Percentiles rank a stretch among this genome's conserved stretches.
Evolutionary conservation across 164 flowering plant species (phyloP).

Genomic region (Sextonia rubra): DNA sequence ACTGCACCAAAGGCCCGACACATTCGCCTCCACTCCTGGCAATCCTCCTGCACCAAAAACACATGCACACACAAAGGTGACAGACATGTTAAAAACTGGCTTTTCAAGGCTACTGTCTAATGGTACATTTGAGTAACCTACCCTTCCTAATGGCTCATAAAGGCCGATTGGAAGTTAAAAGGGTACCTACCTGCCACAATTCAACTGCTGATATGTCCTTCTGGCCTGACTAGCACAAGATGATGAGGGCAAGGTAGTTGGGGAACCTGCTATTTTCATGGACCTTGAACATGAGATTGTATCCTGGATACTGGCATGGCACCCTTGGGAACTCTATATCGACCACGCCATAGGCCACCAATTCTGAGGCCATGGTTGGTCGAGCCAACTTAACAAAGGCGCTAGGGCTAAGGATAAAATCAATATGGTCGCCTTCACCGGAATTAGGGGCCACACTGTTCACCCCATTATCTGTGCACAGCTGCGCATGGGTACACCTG

Average conservation of each 20-base stretch:
- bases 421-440: constrained; percentile 75
- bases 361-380: constrained; percentile 27
- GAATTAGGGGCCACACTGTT: constrained; percentile 67
- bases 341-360: constrained; percentile 68
- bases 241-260: constrained; percentile 55
- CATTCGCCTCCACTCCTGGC: constrained; percentile 65
- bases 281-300: constrained; percentile 52
- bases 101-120: no score
- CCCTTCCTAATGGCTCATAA: not conserved
- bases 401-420: constrained; percentile 64
- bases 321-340: constrained; percentile 60
- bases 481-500: constrained; percentile 52
- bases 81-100: not conserved
- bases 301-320: constrained; percentile 49
- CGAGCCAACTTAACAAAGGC: constrained; percentile 54
- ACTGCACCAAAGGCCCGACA: constrained; percentile 56
- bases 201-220: constrained; percentile 51
- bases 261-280: constrained; percentile 62
- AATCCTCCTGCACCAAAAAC: constrained; percentile 47
- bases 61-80: not conserved
- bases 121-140: not conserved
- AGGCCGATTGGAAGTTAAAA: not conserved
- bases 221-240: constrained; percentile 48
- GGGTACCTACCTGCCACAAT: constrained; percentile 58
- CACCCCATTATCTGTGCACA: constrained; percentile 59